Conservation (phyloP, 2,329 filamentous ascomycete genomes). For the Neocucurbitaria cava region DNA sequence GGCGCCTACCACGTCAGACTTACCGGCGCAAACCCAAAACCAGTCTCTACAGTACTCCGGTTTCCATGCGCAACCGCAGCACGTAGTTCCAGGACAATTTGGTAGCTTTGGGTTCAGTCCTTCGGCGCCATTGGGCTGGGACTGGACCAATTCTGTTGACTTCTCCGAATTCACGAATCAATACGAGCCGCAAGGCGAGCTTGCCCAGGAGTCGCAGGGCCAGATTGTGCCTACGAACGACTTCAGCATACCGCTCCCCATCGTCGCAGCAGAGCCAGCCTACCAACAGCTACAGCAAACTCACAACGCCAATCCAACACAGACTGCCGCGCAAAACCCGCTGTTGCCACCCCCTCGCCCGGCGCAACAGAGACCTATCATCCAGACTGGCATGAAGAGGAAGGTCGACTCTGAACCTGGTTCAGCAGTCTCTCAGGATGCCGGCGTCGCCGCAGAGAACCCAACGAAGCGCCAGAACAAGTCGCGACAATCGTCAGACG, state of each 20-base stretch:
- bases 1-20: slow-evolving; percentile 22
- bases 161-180: slow-evolving; percentile 42
- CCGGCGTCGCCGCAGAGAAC: slow-evolving; percentile 23
- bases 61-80: slow-evolving; percentile 25
- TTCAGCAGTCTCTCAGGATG: slow-evolving; percentile 33
- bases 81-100: slow-evolving; percentile 25
- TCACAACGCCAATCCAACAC: slow-evolving; percentile 15
- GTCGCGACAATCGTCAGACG: slow-evolving; percentile 42
- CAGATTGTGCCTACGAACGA: slow-evolving; percentile 40
- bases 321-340: slow-evolving; percentile 26
- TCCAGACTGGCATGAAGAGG: slow-evolving; percentile 46
- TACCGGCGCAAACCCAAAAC: slow-evolving; percentile 25
- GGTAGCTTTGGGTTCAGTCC: slow-evolving; percentile 30
- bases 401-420: slow-evolving; percentile 44
- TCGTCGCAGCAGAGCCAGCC: slow-evolving; percentile 18
- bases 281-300: slow-evolving; percentile 30
- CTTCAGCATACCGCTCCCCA: slow-evolving; percentile 48
- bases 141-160: slow-evolving; percentile 48
- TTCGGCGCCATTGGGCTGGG: slow-evolving; percentile 42
- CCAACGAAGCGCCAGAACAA: slow-evolving; percentile 43
- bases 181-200: slow-evolving; percentile 56
- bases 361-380: slow-evolving; percentile 22
- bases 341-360: slow-evolving; percentile 36
- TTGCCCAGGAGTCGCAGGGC: slow-evolving; percentile 47
- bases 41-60: slow-evolving; percentile 25